Evolutionary conservation across 2,329 filamentous ascomycete genomes (phyloP).

Genomic region (Gnomoniopsis smithogilvyi): DNA sequence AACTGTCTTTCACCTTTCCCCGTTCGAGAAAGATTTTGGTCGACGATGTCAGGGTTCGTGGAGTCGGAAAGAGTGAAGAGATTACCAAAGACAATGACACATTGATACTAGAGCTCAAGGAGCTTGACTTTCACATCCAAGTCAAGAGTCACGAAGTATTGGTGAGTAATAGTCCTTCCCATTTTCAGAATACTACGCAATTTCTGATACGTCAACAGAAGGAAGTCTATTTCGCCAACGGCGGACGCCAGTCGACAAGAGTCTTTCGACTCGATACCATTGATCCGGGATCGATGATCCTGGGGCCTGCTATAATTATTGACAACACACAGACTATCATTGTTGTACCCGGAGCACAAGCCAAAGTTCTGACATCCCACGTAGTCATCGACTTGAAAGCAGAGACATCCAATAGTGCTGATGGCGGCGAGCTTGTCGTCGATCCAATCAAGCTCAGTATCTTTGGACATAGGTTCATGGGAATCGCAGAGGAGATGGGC

Average conservation of each 20-base stretch:
- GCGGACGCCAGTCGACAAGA: neutral
- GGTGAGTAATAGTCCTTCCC: neutral
- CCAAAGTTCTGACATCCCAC: conserved; percentile 24
- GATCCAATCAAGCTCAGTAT: conserved; percentile 52
- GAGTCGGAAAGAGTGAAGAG: conserved; percentile 71
- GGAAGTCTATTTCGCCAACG: conserved; percentile 1
- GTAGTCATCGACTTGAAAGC: conserved; percentile 26
- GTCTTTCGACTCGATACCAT: conserved; percentile 9
- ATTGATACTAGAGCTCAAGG: conserved; percentile 6
- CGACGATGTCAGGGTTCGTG: conserved; percentile 74
- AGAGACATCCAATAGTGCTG: neutral
- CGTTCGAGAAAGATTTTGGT: conserved; percentile 81
- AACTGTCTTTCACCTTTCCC: conserved; percentile 32
- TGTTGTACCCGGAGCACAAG: conserved; percentile 12
- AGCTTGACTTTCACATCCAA: conserved; percentile 2
- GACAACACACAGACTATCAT: conserved; percentile 14
- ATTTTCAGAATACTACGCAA: too few relatives aligned
- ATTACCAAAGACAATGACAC: conserved; percentile 7
- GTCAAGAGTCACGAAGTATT: neutral
- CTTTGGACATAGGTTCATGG: conserved; percentile 56
- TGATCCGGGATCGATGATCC: neutral
- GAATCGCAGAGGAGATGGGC: conserved; percentile 58
- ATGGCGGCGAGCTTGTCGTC: conserved; percentile 20
- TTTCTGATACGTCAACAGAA: neutral
- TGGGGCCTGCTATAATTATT: conserved; percentile 8